phyloP scores from a whole-genome alignment of 495 filamentous ascomycete species.

The Penicillium cataractarum region DNA sequence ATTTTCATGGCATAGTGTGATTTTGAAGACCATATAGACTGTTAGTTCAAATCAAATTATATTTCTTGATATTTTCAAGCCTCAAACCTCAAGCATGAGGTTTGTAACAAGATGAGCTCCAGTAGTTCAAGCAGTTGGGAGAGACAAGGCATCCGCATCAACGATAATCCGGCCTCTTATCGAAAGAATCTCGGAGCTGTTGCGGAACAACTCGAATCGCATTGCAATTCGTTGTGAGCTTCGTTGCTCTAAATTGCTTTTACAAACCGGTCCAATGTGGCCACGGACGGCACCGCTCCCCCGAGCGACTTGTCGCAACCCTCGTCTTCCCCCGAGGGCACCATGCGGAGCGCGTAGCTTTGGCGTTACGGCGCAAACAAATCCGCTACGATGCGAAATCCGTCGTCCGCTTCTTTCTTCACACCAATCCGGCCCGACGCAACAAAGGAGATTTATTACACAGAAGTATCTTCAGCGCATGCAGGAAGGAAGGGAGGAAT shows the following conservation, averaged over 20 bases:
- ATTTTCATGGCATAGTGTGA: slow-evolving; percentile 50
- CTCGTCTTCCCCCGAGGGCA: slow-evolving; percentile 16
- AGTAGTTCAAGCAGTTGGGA: background rate
- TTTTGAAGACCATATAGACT: background rate
- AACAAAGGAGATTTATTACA: slow-evolving; percentile 53
- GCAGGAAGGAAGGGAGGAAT: slow-evolving; percentile 57
- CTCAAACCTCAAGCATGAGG: background rate
- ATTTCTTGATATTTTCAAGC: background rate
- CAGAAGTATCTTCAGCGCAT: slow-evolving; percentile 53
- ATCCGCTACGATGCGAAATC: slow-evolving; percentile 14
- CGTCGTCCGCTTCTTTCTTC: slow-evolving; percentile 22
- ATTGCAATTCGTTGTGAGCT: slow-evolving; percentile 15
- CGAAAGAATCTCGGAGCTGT: slow-evolving; percentile 29
- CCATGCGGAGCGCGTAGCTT: slow-evolving; percentile 34
- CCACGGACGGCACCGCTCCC: slow-evolving; percentile 29
- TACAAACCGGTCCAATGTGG: slow-evolving; percentile 32
- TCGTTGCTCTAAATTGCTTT: slow-evolving; percentile 7
- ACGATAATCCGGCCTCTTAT: slow-evolving; percentile 33
- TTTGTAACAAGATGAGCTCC: background rate
- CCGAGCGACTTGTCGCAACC: slow-evolving; percentile 28
- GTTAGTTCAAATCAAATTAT: background rate
- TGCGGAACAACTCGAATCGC: slow-evolving; percentile 15
- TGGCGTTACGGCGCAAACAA: slow-evolving; percentile 30
- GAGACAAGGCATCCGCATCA: slow-evolving; percentile 17
- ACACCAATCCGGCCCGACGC: background rate